Percentiles rank a stretch among this genome's conserved stretches.
phyloP scores from a whole-genome alignment of 179 eudicot species.

The Beta lomatogona region DNA sequence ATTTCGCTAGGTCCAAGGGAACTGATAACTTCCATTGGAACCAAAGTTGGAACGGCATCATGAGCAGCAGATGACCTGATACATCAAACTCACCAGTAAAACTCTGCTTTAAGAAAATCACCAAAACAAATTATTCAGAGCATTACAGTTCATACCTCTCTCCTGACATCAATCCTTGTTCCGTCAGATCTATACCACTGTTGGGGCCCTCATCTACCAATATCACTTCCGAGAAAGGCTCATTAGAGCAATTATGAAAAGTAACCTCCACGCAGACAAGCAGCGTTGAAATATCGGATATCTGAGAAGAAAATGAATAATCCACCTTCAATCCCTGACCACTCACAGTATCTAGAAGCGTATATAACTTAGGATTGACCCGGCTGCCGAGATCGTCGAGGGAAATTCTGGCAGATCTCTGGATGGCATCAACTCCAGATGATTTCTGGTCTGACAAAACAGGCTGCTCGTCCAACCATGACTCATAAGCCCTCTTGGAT shows the following conservation, averaged over 20 bases:
- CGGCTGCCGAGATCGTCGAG: conserved; percentile 61
- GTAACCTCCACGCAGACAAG: conserved; percentile 74
- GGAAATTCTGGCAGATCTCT: conserved; percentile 75
- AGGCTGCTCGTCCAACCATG: conserved; percentile 83
- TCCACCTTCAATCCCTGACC: conserved; percentile 85
- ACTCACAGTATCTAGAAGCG: conserved; percentile 69
- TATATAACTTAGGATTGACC: conserved; percentile 68
- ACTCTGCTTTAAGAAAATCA: neutral
- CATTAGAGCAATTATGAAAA: conserved; percentile 66
- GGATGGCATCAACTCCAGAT: conserved; percentile 37
- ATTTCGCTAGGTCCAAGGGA: conserved; percentile 67
- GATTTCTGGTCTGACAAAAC: conserved; percentile 38
- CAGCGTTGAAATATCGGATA: conserved; percentile 63
- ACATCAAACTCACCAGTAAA: conserved; percentile 18
- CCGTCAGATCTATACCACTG: conserved; percentile 48
- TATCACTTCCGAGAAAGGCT: conserved; percentile 58
- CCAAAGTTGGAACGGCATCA: conserved; percentile 57
- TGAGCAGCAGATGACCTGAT: conserved; percentile 48
- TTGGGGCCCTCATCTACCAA: conserved; percentile 62
- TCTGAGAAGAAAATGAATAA: conserved; percentile 69
- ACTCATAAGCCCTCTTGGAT: conserved; percentile 73
- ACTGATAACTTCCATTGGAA: conserved; percentile 77
- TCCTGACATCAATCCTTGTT: conserved; percentile 44
- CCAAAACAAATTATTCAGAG: neutral
- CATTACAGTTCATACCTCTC: conserved; percentile 52